Conservation (phyloP, 192 early-diverging fungal species). For the Lobosporangium transversale region DNA sequence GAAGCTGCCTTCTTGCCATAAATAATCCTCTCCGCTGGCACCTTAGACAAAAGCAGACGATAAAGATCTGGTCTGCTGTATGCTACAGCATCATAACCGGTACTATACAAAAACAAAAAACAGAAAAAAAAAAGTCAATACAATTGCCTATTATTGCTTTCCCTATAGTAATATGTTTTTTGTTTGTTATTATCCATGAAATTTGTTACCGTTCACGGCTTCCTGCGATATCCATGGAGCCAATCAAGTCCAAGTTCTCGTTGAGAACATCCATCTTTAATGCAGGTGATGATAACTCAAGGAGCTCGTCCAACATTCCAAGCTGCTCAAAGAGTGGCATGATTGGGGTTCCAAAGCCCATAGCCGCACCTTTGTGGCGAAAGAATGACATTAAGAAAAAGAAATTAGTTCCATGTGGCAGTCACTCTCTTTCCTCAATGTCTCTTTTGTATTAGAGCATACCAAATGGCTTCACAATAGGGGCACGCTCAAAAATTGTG, state of each 20-base stretch:
- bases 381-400: background rate
- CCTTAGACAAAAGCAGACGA: conserved; percentile 16
- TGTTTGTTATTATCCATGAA: background rate
- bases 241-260: conserved; percentile 12
- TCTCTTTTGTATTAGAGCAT: no score
- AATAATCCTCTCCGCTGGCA: conserved; percentile 17
- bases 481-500: background rate
- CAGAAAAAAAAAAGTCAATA: no score
- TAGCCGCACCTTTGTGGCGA: conserved; percentile 31
- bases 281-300: background rate
- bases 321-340: conserved; percentile 24
- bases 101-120: no score
- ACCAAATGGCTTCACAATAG: background rate
- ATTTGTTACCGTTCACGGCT: background rate
- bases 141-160: no score
- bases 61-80: conserved; percentile 26
- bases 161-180: background rate
- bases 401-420: background rate
- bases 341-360: conserved; percentile 18
- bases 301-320: conserved; percentile 17
- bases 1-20: conserved; percentile 18
- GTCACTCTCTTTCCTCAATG: background rate
- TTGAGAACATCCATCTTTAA: conserved; percentile 14
- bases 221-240: background rate
- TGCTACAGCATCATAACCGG: conserved; percentile 12